These are phyloP conservation scores for Penicillium chermesinum DNA, from an alignment of 495 filamentous ascomycete species.

Conservation along the genomic window DNA sequence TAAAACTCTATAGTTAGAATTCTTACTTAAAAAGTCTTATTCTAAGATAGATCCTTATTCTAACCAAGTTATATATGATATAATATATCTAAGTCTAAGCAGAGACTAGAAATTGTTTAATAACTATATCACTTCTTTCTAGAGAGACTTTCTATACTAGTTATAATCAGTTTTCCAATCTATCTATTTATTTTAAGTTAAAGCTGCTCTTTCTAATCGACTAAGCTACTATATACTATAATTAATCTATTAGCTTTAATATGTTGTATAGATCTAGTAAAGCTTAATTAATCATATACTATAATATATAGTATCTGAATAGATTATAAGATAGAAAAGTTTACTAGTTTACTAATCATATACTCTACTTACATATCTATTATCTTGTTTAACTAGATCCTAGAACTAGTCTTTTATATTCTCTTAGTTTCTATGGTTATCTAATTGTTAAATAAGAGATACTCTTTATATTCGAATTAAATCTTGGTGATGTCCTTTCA, in stretches of 20 bases:
- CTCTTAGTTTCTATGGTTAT: slow-evolving; percentile 19
- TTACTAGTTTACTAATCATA: background rate
- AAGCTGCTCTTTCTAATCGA: slow-evolving; percentile 6
- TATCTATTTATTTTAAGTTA: slow-evolving; percentile 1
- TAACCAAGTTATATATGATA: slow-evolving; percentile 1
- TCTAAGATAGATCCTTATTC: background rate
- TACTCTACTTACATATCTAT: slow-evolving; percentile 13
- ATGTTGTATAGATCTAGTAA: background rate
- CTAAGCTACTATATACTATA: slow-evolving; percentile 4
- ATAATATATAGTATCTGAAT: slow-evolving; percentile 8
- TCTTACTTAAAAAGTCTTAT: slow-evolving; percentile 8
- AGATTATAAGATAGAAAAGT: background rate
- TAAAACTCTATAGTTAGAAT: slow-evolving; percentile 22
- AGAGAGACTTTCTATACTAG: slow-evolving; percentile 12
- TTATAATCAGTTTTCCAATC: slow-evolving; percentile 22
- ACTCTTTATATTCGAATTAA: slow-evolving; percentile 26
- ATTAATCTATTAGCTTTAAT: slow-evolving; percentile 10
- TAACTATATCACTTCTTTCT: background rate
- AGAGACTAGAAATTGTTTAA: slow-evolving; percentile 1
- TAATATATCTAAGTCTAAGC: slow-evolving; percentile 2
- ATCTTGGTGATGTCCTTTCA: slow-evolving; percentile 24
- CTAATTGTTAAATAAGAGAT: slow-evolving; percentile 27
- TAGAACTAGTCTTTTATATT: slow-evolving; percentile 15
- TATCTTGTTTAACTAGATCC: slow-evolving; percentile 16
- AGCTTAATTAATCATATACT: slow-evolving; percentile 7